Evolutionary conservation across 257 asterid species (phyloP).

Genomic region (Datura wrightii): DNA sequence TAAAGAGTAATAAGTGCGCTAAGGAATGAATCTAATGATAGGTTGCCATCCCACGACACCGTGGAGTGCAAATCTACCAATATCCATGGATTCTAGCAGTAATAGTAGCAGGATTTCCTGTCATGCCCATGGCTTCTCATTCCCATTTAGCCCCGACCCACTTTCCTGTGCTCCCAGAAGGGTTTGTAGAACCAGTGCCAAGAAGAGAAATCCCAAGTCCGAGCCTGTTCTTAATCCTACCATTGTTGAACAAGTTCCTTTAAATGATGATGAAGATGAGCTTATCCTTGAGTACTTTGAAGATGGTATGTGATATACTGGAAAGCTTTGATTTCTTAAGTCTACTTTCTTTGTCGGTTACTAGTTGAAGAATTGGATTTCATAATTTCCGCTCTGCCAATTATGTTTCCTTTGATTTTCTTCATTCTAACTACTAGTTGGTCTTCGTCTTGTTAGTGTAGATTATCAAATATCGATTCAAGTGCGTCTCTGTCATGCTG

Average conservation of each 20-base stretch:
- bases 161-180: not conserved
- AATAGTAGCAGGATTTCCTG: not conserved
- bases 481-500: not conserved
- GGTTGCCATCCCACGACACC: not conserved
- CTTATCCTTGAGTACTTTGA: too few species aligned
- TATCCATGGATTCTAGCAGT: not conserved
- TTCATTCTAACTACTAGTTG: not conserved
- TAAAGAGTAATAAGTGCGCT: too few species aligned
- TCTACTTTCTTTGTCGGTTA: not conserved
- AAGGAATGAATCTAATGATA: conserved; percentile 28
- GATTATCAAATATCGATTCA: not conserved
- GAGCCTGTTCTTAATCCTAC: not conserved
- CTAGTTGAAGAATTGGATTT: too few species aligned
- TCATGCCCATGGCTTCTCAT: not conserved
- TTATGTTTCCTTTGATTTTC: too few species aligned
- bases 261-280: not conserved
- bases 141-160: conserved; percentile 7
- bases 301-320: too few species aligned
- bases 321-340: too few species aligned
- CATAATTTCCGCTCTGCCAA: not conserved
- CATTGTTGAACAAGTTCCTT: not conserved
- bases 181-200: not conserved
- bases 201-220: not conserved
- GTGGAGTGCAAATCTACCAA: not conserved
- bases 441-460: not conserved